Evolutionary conservation across 1,284 basidiomycete genomes (phyloP).

Genomic region (Ceratobasidium sp.): DNA sequence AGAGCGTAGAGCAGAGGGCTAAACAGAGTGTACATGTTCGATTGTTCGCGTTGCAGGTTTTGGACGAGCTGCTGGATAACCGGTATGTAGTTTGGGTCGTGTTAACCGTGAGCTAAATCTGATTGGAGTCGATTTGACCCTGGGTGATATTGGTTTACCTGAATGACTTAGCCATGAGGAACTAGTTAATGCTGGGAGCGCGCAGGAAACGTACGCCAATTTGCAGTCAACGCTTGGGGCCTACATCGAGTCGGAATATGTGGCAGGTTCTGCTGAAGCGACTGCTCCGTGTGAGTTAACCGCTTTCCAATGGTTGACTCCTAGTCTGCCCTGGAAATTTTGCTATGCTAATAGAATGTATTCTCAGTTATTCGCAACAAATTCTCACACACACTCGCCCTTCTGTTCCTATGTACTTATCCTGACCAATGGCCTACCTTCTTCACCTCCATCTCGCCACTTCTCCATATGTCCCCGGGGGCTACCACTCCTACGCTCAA

Average conservation of each 20-base stretch:
- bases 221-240: slow-evolving; percentile 33
- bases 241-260: slow-evolving; percentile 77
- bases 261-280: slow-evolving; percentile 77
- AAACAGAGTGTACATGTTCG: slow-evolving; percentile 80
- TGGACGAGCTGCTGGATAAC: slow-evolving; percentile 87
- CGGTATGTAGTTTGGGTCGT: slow-evolving; percentile 64
- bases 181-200: neutral
- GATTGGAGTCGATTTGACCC: slow-evolving; percentile 10
- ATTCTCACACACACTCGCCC: slow-evolving; percentile 95
- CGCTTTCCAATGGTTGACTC: neutral
- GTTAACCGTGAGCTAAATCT: slow-evolving; percentile 14
- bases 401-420: slow-evolving; percentile 94
- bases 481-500: slow-evolving; percentile 65
- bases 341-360: slow-evolving; percentile 37
- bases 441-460: slow-evolving; percentile 79
- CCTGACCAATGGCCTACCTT: slow-evolving; percentile 83
- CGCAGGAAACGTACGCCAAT: neutral
- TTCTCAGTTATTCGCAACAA: slow-evolving; percentile 89
- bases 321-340: slow-evolving; percentile 12
- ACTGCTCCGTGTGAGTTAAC: slow-evolving; percentile 72
- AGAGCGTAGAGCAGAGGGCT: slow-evolving; percentile 64
- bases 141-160: neutral
- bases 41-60: slow-evolving; percentile 85
- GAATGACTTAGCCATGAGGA: slow-evolving; percentile 15
- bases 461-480: slow-evolving; percentile 68